Evolutionary conservation across 2,329 filamentous ascomycete species (phyloP).

Genomic region (Beauveria sp.): DNA sequence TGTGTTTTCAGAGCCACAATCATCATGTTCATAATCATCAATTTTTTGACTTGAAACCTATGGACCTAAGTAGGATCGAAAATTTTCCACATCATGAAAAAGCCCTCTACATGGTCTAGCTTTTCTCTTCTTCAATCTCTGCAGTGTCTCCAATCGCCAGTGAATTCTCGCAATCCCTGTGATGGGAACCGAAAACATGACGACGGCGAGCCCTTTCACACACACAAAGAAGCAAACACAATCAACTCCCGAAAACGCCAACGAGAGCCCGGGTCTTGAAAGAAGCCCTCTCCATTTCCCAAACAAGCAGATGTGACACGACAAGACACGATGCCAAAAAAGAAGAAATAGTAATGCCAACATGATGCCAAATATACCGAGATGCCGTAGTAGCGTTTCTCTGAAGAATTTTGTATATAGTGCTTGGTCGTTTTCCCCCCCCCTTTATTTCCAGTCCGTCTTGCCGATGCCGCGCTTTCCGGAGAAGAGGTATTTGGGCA

Average conservation of each 20-base stretch:
- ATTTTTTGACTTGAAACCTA: neutral
- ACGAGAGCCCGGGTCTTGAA: neutral
- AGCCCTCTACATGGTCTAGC: conserved; percentile 7
- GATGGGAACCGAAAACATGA: too few species aligned
- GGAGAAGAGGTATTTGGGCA: conserved; percentile 84
- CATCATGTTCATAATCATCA: conserved; percentile 11
- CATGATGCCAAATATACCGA: conserved; percentile 4
- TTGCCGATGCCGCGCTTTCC: conserved; percentile 95
- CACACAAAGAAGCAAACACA: conserved; percentile 16
- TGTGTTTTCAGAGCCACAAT: neutral
- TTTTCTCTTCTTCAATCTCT: neutral
- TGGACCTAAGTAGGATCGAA: neutral
- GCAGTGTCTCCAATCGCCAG: neutral
- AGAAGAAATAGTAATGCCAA: conserved; percentile 1
- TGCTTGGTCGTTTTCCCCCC: neutral
- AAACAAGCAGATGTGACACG: neutral
- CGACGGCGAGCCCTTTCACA: neutral
- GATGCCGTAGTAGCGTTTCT: neutral
- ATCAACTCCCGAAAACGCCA: conserved; percentile 10
- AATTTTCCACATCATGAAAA: neutral
- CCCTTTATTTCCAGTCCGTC: conserved; percentile 59
- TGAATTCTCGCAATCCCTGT: neutral
- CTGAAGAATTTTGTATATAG: neutral
- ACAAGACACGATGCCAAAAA: conserved; percentile 3
- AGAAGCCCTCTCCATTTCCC: neutral